Evolutionary conservation across 176 grass and related monocot species (phyloP), one percentile per base, ranked within the genome.

Genomic region (Musa schizocarpa): DNA sequence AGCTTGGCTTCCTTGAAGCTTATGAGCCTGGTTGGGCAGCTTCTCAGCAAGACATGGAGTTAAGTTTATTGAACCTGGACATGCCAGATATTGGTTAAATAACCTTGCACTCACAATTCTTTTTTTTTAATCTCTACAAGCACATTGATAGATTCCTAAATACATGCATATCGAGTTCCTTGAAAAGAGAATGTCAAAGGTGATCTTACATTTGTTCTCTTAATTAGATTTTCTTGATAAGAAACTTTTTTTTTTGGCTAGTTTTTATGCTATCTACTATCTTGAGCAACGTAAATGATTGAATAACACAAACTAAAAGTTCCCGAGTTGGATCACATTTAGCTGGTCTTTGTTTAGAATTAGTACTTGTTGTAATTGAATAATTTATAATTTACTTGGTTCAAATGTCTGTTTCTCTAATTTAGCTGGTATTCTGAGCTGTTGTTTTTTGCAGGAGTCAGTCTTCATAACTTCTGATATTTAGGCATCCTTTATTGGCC

Each of bases 21-120:
- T 96, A 89, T 52, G 93, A 96, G 50, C 93, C 85, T 71, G 93
- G 92, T 56, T 96, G 93, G 93, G 83, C 89, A n/a, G 83, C 85
- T 53, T 88, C 81, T 54, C 85, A 92, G 85, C 85, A 96, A 69
- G 89, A 96, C 74, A 74, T 88, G 65, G 89, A 96, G 87, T 92
- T 87, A 61, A 61, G 17, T 61, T 69, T 69, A 69, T 50, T 50
- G 67, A 69, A 69, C 34, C 67, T 50, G 67, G 67, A 69, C 16
- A 50, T 12, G 27, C 29, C 26, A 69, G 67, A 49, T 49, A 19
- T n/a, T 61, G 57, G 57, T n/a, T 61, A n/a, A 50, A 67, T 27
- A 43, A 19, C n/a, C 19, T 34, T 4, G 48, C 14, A 69, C 48
- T 49, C 19, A 29, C 19, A 50, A 69, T 19, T 50, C 11, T 17